Percentiles rank a stretch among this genome's conserved stretches.
These are phyloP conservation scores for Dactylellina leptospora DNA, from an alignment of 2,329 filamentous ascomycete species.

Conservation along the genomic window DNA sequence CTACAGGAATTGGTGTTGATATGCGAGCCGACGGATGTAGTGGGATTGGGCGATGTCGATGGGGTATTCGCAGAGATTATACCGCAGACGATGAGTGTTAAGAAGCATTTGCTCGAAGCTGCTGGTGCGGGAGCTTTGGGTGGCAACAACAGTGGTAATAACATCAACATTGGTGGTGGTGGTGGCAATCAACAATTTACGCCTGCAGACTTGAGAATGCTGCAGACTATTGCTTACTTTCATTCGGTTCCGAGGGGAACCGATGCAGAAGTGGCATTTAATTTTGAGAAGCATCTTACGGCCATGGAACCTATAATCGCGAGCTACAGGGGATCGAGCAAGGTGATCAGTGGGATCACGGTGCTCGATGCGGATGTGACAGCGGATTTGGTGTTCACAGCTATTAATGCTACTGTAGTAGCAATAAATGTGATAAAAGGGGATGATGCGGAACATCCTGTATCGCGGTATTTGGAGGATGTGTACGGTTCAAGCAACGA, in stretches of 20 bases:
- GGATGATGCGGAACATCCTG: slow-evolving; percentile 56
- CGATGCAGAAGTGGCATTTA: slow-evolving; percentile 40
- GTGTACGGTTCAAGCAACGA: slow-evolving; percentile 55
- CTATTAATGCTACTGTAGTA: slow-evolving; percentile 75
- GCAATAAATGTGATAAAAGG: slow-evolving; percentile 72
- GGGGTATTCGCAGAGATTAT: slow-evolving; percentile 40
- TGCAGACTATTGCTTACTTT: slow-evolving; percentile 85
- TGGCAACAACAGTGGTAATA: slow-evolving; percentile 61
- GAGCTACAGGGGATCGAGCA: slow-evolving; percentile 65
- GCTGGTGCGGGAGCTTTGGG: slow-evolving; percentile 4
- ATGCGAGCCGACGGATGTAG: slow-evolving; percentile 69
- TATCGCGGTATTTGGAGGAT: slow-evolving; percentile 26
- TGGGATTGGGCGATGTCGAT: slow-evolving; percentile 59
- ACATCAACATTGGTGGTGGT: slow-evolving; percentile 65
- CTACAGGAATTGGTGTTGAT: slow-evolving; percentile 68
- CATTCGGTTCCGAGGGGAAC: slow-evolving; percentile 62
- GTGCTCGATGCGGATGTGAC: slow-evolving; percentile 73
- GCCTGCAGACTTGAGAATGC: slow-evolving; percentile 72
- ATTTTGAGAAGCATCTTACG: slow-evolving; percentile 66
- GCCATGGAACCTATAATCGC: slow-evolving; percentile 70
- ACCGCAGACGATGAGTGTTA: slow-evolving; percentile 10
- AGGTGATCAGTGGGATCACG: slow-evolving; percentile 72
- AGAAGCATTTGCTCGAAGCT: slow-evolving; percentile 17
- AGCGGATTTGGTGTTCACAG: slow-evolving; percentile 68
- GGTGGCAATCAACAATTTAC: slow-evolving; percentile 61